These are phyloP conservation scores for Termitomyces sp. DNA, from an alignment of 768 basidiomycete genomes.

Conservation along the genomic window DNA sequence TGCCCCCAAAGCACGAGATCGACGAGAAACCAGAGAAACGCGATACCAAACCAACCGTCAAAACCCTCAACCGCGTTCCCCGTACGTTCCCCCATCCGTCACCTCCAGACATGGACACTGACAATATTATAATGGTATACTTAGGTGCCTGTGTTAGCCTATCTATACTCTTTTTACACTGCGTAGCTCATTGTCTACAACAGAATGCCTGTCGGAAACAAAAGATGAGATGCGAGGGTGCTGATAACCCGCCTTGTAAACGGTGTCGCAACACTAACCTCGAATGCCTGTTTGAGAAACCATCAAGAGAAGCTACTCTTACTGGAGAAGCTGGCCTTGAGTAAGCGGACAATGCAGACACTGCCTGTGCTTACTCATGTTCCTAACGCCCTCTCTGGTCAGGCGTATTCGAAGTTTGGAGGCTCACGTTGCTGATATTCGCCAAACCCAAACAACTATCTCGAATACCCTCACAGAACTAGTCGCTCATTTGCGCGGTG, in stretches of 20 bases:
- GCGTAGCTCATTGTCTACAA: conserved; percentile 10
- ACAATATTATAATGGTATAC: conserved; percentile 12
- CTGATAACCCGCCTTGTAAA: conserved; percentile 95
- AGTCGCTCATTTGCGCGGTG: conserved; percentile 68
- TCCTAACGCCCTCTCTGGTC: conserved; percentile 14
- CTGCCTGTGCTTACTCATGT: conserved; percentile 6
- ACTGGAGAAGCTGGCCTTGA: conserved; percentile 88
- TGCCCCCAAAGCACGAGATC: conserved; percentile 62
- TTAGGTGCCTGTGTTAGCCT: conserved; percentile 75
- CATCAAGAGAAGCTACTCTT: conserved; percentile 79
- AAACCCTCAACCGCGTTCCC: conserved; percentile 83
- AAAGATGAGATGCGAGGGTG: conserved; percentile 97
- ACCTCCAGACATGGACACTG: conserved; percentile 6
- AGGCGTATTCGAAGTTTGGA: conserved; percentile 93
- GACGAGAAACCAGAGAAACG: conserved; percentile 55
- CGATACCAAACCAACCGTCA: conserved; percentile 68
- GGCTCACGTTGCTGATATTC: conserved; percentile 79
- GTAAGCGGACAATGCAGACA: conserved; percentile 41
- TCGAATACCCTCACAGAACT: conserved; percentile 80
- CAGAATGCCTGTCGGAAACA: conserved; percentile 95
- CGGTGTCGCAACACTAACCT: conserved; percentile 87
- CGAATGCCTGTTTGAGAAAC: conserved; percentile 95
- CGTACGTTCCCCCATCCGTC: conserved; percentile 48
- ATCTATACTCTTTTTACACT: neutral
- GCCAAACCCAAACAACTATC: conserved; percentile 67